These are phyloP conservation scores for Aspergillus glaucus DNA, from an alignment of 2,329 filamentous ascomycete species.

Conservation along the genomic window DNA sequence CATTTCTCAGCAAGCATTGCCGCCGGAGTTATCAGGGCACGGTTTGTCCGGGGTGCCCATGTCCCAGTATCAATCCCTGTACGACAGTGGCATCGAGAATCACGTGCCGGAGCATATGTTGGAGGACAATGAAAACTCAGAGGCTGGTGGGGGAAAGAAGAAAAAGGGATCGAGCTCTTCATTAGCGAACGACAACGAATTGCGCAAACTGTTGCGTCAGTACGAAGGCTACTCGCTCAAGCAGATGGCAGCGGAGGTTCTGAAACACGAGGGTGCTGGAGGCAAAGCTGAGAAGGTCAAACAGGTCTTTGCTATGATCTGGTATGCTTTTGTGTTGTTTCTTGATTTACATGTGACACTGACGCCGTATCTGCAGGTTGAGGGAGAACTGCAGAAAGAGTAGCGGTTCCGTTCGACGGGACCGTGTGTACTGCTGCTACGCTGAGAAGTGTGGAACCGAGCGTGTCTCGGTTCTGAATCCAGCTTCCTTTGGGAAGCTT, in stretches of 20 bases:
- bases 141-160: constrained; percentile 39
- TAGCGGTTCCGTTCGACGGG: constrained; percentile 71
- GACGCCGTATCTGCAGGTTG: constrained; percentile 30
- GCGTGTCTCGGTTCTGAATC: constrained; percentile 89
- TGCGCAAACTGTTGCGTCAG: constrained; percentile 42
- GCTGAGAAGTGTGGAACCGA: constrained; percentile 88
- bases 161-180: constrained; percentile 44
- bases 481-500: constrained; percentile 94
- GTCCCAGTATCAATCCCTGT: constrained; percentile 34
- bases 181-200: constrained; percentile 44
- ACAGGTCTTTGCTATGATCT: constrained; percentile 48
- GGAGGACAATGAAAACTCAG: constrained; percentile 39
- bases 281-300: constrained; percentile 48
- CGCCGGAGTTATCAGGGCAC: constrained; percentile 29
- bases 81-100: constrained; percentile 38
- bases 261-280: constrained; percentile 44
- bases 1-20: constrained; percentile 30
- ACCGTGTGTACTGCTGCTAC: constrained; percentile 92
- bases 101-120: constrained; percentile 35
- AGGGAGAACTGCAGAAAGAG: constrained; percentile 43
- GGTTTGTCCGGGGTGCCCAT: constrained; percentile 27
- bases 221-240: constrained; percentile 41
- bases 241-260: constrained; percentile 44
- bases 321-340: constrained; percentile 27
- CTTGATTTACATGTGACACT: neutral